Evolutionary conservation across 2,329 filamentous ascomycete species (phyloP), one percentile per base, ranked within the genome.

Genomic region (Monilinia laxa): DNA sequence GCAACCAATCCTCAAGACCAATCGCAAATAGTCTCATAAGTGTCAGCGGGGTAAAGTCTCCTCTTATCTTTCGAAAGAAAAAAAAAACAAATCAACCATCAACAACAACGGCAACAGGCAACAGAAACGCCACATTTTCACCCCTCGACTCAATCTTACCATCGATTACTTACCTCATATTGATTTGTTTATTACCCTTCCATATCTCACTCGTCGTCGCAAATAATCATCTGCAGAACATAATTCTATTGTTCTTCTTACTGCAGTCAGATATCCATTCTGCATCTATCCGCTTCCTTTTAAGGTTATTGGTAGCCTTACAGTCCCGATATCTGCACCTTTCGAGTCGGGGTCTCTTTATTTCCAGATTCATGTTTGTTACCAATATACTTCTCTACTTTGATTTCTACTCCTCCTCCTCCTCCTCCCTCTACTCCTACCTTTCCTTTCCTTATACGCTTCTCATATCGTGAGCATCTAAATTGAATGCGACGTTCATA

Each of bases 271-370:
- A 38, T 20, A 49, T 59, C 42, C 42, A 59, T 53, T 10, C 63
- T 59, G 54, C 63, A 53, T 23, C 25, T 59, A 59, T 59, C 63
- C 63, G 54, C 54, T 25, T 10, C 31, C 5, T 35, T 4, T 35
- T 6, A 35, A 35, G 45, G 42, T 53, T 31, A 59, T 65, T 65
- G 63, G 54, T 42, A 65, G 63, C 63, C 63, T 52, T 65, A 65
- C 23, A 47, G 28, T 51, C 31, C 40, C n/a, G 38, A 40, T 49
- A 58, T 25, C 63, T 58, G 54, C 45, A 38, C 6, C 23, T 23
- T 16, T 52, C 28, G 31, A 62, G 47, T 40, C 25, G n/a, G 59
- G 59, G 20, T n/a, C 38, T 52, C 38, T 53, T 62, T 52, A 18
- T 52, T 51, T 47, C 23, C 31, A 2, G 42, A 52, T 65, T 59